These are phyloP conservation scores for Citrus inodora DNA, from an alignment of 345 rosid genomes.

Conservation along the genomic window DNA sequence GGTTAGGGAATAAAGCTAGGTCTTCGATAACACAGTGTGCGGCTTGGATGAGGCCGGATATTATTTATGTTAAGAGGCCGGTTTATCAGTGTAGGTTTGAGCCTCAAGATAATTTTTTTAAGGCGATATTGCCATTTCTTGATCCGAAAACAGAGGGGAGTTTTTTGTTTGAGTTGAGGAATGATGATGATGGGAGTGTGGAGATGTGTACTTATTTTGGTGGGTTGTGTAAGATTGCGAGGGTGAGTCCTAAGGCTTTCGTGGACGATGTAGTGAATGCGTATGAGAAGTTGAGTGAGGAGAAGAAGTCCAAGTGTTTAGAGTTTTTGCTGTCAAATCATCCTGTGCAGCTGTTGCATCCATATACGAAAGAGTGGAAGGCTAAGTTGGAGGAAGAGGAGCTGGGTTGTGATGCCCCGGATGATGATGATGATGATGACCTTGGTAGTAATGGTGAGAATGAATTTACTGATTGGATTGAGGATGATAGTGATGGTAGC, in stretches of 20 bases:
- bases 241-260: constrained; percentile 66
- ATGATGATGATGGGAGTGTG: constrained; percentile 64
- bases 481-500: constrained; percentile 44
- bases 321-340: constrained; percentile 77
- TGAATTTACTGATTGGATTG: constrained; percentile 59
- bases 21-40: constrained; percentile 68
- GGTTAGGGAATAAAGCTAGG: constrained; percentile 77
- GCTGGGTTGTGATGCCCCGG: constrained; percentile 95
- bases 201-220: constrained; percentile 67
- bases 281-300: constrained; percentile 72
- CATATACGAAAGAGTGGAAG: constrained; percentile 90
- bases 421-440: constrained; percentile 58
- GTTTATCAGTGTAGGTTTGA: constrained; percentile 91
- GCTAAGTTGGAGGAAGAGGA: constrained; percentile 93
- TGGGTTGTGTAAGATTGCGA: constrained; percentile 89
- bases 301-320: constrained; percentile 64
- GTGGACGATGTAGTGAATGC: constrained; percentile 97
- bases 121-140: constrained; percentile 49
- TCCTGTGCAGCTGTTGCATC: constrained; percentile 77
- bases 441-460: constrained; percentile 23
- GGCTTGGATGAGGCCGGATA: constrained; percentile 95
- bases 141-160: constrained; percentile 70
- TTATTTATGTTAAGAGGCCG: constrained; percentile 83
- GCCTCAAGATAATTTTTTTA: constrained; percentile 75
- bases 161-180: constrained; percentile 52